Conservation (phyloP, 140 eudicot genomes). For the Stevia rebaudiana region DNA sequence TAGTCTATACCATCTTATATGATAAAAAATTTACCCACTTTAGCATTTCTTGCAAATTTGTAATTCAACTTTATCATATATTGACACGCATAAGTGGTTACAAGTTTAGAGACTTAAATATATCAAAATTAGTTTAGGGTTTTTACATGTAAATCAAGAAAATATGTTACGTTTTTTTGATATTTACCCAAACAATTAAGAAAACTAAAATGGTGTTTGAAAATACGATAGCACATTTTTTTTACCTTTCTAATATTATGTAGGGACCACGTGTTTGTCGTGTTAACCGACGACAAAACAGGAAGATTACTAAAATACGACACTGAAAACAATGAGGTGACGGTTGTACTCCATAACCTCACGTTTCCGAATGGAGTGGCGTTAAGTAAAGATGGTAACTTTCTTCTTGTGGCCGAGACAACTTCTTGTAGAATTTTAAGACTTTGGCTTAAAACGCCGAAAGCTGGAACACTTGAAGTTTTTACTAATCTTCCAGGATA, state of each 20-base stretch:
- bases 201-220: no score
- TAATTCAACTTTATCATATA: no score
- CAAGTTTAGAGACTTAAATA: no score
- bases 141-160: no score
- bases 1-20: no score
- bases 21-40: no score
- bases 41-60: no score
- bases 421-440: constrained; percentile 44
- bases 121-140: no score
- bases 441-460: constrained; percentile 62
- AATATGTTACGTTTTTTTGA: no score
- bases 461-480: constrained; percentile 56
- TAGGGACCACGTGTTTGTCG: constrained; percentile 46
- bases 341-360: constrained; percentile 43
- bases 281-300: constrained; percentile 49
- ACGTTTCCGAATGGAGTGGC: constrained; percentile 81
- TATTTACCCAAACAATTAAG: no score
- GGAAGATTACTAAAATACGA: constrained; percentile 64
- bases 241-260: background rate
- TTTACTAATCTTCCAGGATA: constrained; percentile 62
- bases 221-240: background rate
- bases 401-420: constrained; percentile 61
- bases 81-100: no score
- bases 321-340: constrained; percentile 39
- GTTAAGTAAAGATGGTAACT: constrained; percentile 60